phyloP scores from a whole-genome alignment of 495 filamentous ascomycete genomes.

The Lindgomyces ingoldianus region DNA sequence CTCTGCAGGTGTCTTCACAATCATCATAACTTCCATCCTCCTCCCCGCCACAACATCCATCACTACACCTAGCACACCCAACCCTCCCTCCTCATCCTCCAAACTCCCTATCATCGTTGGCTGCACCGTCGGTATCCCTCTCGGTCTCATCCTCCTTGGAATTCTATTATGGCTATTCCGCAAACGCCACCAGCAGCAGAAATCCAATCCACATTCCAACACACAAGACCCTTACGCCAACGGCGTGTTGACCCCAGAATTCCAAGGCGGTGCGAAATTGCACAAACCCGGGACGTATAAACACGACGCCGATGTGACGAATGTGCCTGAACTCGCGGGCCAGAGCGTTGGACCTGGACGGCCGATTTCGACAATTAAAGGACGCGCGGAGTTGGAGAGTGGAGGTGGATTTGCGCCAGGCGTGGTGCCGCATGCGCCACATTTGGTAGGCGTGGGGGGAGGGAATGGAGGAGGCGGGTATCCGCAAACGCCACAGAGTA shows the following conservation, averaged over 20 bases:
- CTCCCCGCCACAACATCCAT: not conserved
- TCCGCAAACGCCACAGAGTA: slow-evolving; percentile 19
- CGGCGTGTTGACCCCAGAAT: slow-evolving; percentile 1
- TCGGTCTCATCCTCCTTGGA: slow-evolving; percentile 21
- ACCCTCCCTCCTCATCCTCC: not conserved
- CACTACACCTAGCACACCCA: too few relatives aligned
- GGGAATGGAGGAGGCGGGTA: slow-evolving; percentile 2
- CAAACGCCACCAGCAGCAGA: slow-evolving; percentile 11
- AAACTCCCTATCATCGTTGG: slow-evolving; percentile 25
- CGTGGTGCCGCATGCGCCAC: slow-evolving; percentile 7
- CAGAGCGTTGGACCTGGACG: slow-evolving; percentile 23
- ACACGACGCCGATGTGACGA: not conserved
- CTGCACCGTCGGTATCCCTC: slow-evolving; percentile 32
- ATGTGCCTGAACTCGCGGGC: slow-evolving; percentile 19
- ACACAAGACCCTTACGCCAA: not conserved
- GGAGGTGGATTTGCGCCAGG: slow-evolving; percentile 13
- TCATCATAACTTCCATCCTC: slow-evolving; percentile 10
- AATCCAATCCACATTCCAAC: not conserved
- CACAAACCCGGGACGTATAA: not conserved
- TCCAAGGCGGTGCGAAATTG: slow-evolving; percentile 29
- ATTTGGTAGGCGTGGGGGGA: slow-evolving; percentile 26
- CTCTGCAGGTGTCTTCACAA: slow-evolving; percentile 7
- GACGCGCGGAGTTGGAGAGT: slow-evolving; percentile 16
- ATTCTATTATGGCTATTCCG: slow-evolving; percentile 28
- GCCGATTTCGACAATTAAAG: slow-evolving; percentile 21